Conservation (phyloP, 495 filamentous ascomycete genomes). For the Xylaria scruposa region DNA sequence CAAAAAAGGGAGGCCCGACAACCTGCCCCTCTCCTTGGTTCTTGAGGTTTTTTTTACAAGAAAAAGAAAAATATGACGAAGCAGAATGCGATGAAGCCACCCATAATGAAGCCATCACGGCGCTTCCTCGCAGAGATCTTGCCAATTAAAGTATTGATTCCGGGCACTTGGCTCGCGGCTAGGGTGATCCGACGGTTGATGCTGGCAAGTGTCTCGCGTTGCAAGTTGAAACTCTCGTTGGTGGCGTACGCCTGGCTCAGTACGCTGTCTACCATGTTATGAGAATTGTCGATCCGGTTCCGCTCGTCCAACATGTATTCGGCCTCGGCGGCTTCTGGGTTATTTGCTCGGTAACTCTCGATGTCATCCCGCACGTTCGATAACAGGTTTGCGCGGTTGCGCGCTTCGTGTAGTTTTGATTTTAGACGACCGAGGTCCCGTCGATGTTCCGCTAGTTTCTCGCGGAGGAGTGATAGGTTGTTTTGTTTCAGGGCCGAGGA, state of each 20-base stretch:
- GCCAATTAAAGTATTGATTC: conserved; percentile 89
- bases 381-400: conserved; percentile 90
- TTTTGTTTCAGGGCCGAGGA: conserved; percentile 93
- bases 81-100: conserved; percentile 87
- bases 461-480: conserved; percentile 90
- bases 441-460: conserved; percentile 85
- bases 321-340: conserved; percentile 81
- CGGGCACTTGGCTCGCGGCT: conserved; percentile 88
- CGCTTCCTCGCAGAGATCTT: conserved; percentile 95
- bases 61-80: conserved; percentile 88
- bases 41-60: conserved; percentile 53
- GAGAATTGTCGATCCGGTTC: conserved; percentile 79
- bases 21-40: background rate
- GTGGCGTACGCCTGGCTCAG: conserved; percentile 97
- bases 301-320: conserved; percentile 98
- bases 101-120: conserved; percentile 93
- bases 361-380: conserved; percentile 91
- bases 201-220: conserved; percentile 83
- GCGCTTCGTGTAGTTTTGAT: conserved; percentile 69
- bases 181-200: conserved; percentile 89
- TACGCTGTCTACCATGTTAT: conserved; percentile 87
- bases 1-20: background rate
- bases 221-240: conserved; percentile 86
- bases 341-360: conserved; percentile 79
- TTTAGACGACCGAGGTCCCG: conserved; percentile 79